phyloP scores from a whole-genome alignment of 2,329 filamentous ascomycete species.

The Mycosphaerella sp. region DNA sequence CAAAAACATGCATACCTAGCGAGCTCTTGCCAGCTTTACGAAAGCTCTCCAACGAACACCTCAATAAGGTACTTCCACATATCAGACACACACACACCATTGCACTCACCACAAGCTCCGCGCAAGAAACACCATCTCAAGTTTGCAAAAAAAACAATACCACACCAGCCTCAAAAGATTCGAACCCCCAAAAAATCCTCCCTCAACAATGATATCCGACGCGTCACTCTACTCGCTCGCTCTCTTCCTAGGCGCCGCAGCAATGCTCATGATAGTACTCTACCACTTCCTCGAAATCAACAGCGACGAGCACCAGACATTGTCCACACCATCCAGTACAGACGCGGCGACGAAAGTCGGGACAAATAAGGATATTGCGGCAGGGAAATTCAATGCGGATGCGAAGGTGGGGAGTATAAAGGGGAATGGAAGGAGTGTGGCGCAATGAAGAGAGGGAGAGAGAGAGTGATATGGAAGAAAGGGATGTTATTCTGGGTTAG shows the following conservation, averaged over 20 bases:
- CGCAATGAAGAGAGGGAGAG: conserved; percentile 1
- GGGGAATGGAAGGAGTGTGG: background rate
- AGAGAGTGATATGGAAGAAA: too few species aligned
- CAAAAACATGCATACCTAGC: too few species aligned
- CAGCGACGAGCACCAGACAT: conserved; percentile 44
- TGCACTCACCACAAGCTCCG: too few species aligned
- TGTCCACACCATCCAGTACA: too few species aligned
- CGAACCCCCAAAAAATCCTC: background rate
- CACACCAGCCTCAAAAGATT: background rate
- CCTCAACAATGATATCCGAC: conserved; percentile 81
- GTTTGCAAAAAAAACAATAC: too few species aligned
- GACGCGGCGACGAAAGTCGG: background rate
- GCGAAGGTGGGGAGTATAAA: background rate
- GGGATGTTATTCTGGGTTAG: too few species aligned
- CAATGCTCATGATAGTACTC: conserved; percentile 87
- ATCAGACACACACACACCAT: too few species aligned
- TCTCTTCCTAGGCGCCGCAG: conserved; percentile 81
- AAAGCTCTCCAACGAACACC: too few species aligned
- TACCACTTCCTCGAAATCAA: conserved; percentile 98
- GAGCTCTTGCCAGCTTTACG: too few species aligned
- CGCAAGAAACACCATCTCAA: too few species aligned
- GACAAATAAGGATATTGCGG: conserved; percentile 9
- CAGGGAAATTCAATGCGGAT: background rate
- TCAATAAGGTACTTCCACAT: too few species aligned
- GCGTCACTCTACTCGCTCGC: conserved; percentile 82